Base-by-base conservation (phyloP, 768 basidiomycete genomes). In the Strobilomyces confusus region DNA sequence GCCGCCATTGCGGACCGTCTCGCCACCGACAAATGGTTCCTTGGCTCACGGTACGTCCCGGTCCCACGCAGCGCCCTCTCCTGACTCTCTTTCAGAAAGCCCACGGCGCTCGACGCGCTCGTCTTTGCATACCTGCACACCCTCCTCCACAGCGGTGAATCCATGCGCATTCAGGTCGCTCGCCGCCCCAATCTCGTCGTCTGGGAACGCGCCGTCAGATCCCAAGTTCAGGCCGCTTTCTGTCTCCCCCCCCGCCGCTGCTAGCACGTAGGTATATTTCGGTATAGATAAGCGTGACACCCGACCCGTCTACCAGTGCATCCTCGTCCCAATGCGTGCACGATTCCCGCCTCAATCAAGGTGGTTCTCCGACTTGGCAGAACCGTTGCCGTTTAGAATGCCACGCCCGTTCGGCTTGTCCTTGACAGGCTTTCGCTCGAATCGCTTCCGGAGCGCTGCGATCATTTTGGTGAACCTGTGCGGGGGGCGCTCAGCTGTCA, bases 61-160 rank as follows among this genome's bases (percentile, higher is more conserved):
- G 59, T 41, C 56, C 3, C 44, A 9, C 7, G 23, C 20, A 32
- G 9, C 32, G 26, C 54, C 15, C 9, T 40, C 56, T 40, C 34
- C 42, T 59, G 14, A 64, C 17, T 12, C 34, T 33, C n/a, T 45
- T 15, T n/a, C 52, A 93, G 90, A 45, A 74, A 75, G 23, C 87
- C 91, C 20, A 93, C 91, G 1, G 79, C 86, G 0, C 80, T 93
- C 14, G 91, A 93, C 63, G 90, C 91, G 3, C 80, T 92, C 41
- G 74, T 80, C 7, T 93, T 92, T 64, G 90, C 91, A 1, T 93
- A 93, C 61, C 73, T 93, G 13, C 84, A 91, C 66, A 76, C 74
- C 49, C 76, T 90, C 22, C 70, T 89, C 7, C 72, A 82, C 44
- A 72, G 76, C 22, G 64, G 44, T 37, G 72, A 63, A 19, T 48